Evolutionary conservation across 2,329 filamentous ascomycete genomes (phyloP).

Genomic region (Fusarium coffeatum): DNA sequence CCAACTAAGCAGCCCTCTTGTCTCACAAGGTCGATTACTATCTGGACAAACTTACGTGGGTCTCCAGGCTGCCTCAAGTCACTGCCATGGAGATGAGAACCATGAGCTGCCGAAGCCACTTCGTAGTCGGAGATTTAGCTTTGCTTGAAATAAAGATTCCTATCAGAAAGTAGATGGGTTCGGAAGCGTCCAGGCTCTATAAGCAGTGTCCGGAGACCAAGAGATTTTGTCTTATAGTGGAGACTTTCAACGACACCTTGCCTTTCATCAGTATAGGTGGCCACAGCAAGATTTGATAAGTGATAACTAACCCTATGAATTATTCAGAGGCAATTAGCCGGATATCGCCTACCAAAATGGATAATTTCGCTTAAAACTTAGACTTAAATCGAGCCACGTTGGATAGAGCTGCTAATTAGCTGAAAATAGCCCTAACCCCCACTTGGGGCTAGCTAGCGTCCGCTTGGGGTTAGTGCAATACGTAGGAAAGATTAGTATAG

Average conservation of each 20-base stretch:
- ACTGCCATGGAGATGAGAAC: not conserved
- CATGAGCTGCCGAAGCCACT: not conserved
- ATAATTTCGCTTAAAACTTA: no score
- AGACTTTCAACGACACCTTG: constrained; percentile 24
- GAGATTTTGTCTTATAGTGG: constrained; percentile 1
- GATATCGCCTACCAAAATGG: no score
- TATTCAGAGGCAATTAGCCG: no score
- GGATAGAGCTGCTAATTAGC: no score
- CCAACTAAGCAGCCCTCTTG: constrained; percentile 1
- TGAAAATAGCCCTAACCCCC: no score
- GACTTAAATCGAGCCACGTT: no score
- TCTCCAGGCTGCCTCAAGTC: constrained; percentile 6
- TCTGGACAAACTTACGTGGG: not conserved
- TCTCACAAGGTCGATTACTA: constrained; percentile 15
- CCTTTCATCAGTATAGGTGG: no score
- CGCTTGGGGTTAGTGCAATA: no score
- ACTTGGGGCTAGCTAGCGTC: no score
- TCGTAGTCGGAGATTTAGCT: constrained; percentile 14
- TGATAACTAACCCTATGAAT: no score
- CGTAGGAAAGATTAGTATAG: not conserved
- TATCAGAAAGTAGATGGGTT: not conserved
- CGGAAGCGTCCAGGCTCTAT: constrained; percentile 20
- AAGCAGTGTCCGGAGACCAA: constrained; percentile 11
- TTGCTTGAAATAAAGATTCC: not conserved
- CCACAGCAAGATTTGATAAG: no score